These are phyloP conservation scores for Rubroshorea leprosula DNA, from an alignment of 345 rosid species.

Conservation along the genomic window DNA sequence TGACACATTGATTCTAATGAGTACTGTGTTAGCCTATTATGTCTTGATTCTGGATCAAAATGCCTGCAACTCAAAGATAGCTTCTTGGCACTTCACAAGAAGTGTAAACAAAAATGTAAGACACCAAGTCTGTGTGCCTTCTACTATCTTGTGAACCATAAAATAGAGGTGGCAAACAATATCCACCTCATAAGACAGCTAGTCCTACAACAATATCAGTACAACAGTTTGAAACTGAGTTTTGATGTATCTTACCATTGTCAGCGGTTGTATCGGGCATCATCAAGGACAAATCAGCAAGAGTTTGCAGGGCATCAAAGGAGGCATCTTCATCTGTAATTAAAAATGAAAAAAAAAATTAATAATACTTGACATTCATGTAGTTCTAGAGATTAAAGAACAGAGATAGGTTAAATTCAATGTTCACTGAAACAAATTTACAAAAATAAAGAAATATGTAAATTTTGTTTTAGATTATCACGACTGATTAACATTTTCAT, in stretches of 20 bases:
- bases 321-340: conserved; percentile 52
- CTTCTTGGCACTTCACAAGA: background rate
- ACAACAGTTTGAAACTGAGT: background rate
- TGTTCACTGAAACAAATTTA: conserved; percentile 7
- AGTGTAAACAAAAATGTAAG: background rate
- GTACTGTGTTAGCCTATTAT: background rate
- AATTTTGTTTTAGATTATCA: background rate
- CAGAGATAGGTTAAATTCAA: conserved; percentile 10
- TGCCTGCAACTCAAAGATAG: background rate
- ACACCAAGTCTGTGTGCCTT: background rate
- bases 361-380: conserved; percentile 3
- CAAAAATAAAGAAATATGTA: background rate
- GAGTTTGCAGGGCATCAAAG: conserved; percentile 73
- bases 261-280: conserved; percentile 62
- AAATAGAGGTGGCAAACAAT: background rate
- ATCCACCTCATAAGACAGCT: conserved; percentile 1
- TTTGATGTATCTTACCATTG: conserved; percentile 47
- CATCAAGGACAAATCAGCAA: conserved; percentile 71
- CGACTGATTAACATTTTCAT: background rate
- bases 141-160: background rate
- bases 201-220: background rate
- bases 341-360: conserved; percentile 10
- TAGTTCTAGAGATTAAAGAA: conserved; percentile 1
- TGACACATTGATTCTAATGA: background rate
- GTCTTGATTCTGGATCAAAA: background rate